Evolutionary conservation across 1,139 yeast genomes (phyloP).

Genomic region (Zygotorulaspora mrakii): DNA sequence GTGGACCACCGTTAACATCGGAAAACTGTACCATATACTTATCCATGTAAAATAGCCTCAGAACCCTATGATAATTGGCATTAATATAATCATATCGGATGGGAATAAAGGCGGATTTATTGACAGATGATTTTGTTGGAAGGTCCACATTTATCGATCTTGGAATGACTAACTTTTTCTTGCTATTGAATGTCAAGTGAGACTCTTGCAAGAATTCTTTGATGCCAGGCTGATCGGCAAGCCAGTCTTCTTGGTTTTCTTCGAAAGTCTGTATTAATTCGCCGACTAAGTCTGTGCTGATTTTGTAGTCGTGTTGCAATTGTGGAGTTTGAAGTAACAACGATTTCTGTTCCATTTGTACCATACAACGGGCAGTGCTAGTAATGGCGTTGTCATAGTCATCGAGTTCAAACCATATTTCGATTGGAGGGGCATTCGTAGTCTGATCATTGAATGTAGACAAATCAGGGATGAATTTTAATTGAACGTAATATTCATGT

Average conservation of each 20-base stretch:
- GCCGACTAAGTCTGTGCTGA: slow-evolving; percentile 18
- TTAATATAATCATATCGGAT: slow-evolving; percentile 47
- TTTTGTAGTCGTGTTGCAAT: slow-evolving; percentile 26
- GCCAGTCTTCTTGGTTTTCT: slow-evolving; percentile 35
- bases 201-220: slow-evolving; percentile 42
- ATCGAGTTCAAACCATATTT: slow-evolving; percentile 51
- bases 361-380: slow-evolving; percentile 36
- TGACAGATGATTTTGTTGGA: slow-evolving; percentile 31
- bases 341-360: slow-evolving; percentile 22
- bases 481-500: slow-evolving; percentile 45
- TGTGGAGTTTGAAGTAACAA: slow-evolving; percentile 29
- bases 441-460: slow-evolving; percentile 19
- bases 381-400: slow-evolving; percentile 42
- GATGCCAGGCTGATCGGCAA: slow-evolving; percentile 49
- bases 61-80: slow-evolving; percentile 43
- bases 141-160: slow-evolving; percentile 8
- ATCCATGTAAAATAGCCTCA: slow-evolving; percentile 41
- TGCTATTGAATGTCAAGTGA: slow-evolving; percentile 42
- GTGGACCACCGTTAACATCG: slow-evolving; percentile 53
- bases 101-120: slow-evolving; percentile 23
- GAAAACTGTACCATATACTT: slow-evolving; percentile 45
- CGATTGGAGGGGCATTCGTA: slow-evolving; percentile 49
- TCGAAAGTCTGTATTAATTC: slow-evolving; percentile 15
- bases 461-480: slow-evolving; percentile 46
- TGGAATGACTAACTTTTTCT: slow-evolving; percentile 38